phyloP scores from a whole-genome alignment of 169 alveolate genomes.

The Fabrea salina region DNA sequence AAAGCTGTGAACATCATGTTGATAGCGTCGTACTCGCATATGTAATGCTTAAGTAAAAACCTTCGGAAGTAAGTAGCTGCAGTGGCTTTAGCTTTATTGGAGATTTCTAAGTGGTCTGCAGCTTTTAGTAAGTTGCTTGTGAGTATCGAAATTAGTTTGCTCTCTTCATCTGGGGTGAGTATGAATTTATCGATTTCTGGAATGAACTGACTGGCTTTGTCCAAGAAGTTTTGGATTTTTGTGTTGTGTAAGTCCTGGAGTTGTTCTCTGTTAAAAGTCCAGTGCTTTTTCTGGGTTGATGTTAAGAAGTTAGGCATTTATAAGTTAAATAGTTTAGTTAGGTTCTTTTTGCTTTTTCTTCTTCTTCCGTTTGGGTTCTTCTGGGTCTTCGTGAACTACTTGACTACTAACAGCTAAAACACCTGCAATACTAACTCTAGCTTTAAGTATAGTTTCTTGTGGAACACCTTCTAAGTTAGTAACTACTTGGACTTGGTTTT shows the following conservation, averaged over 20 bases:
- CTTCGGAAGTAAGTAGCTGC: conserved; percentile 8
- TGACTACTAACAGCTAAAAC: no score
- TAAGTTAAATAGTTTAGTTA: no score
- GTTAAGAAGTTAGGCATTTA: background rate
- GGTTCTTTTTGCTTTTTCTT: no score
- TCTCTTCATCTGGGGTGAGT: conserved; percentile 19
- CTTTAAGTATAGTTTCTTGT: no score
- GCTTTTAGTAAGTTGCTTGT: background rate
- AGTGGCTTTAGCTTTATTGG: conserved; percentile 1
- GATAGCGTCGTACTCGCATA: conserved; percentile 10
- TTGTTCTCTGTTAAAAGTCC: background rate
- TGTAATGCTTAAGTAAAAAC: background rate
- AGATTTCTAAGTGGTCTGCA: conserved; percentile 2
- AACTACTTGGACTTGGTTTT: no score
- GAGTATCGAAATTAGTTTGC: background rate
- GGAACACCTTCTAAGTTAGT: no score
- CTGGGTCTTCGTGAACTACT: no score
- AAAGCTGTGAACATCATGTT: conserved; percentile 16
- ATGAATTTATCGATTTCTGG: background rate
- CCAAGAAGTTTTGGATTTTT: background rate
- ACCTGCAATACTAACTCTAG: no score
- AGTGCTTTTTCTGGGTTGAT: conserved; percentile 29
- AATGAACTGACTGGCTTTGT: background rate
- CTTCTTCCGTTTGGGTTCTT: no score
- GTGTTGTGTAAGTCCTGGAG: background rate